These are phyloP conservation scores for Staphylotrichum tortipilum DNA, from an alignment of 495 filamentous ascomycete species.

Conservation along the genomic window DNA sequence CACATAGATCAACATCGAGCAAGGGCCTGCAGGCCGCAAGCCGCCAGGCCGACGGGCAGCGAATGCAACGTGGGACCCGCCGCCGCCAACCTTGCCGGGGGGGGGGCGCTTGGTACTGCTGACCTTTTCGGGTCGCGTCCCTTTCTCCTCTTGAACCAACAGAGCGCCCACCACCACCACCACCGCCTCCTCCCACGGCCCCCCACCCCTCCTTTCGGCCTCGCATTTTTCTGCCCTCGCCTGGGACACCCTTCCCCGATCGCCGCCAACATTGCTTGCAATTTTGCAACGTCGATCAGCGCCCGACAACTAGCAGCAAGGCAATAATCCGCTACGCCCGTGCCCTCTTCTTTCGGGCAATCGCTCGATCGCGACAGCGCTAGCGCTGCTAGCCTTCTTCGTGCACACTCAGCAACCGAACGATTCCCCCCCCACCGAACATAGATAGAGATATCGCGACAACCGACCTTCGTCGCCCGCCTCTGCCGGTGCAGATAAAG, in stretches of 20 bases:
- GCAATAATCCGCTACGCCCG: no score
- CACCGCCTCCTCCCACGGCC: no score
- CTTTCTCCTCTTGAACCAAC: constrained; percentile 2
- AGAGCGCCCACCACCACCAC: no score
- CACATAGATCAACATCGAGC: constrained; percentile 27
- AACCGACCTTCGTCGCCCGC: neutral
- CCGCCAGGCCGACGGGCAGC: no score
- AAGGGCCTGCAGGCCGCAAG: constrained; percentile 15
- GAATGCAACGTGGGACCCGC: constrained; percentile 23
- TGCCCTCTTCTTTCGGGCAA: neutral
- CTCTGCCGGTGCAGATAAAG: no score
- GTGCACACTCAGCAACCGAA: neutral
- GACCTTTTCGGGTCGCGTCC: constrained; percentile 17
- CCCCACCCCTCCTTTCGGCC: no score
- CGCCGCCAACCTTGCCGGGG: constrained; percentile 17
- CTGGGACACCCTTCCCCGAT: neutral
- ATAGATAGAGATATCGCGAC: no score
- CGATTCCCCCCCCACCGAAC: neutral
- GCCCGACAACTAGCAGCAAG: no score
- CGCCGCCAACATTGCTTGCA: neutral
- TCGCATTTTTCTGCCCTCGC: no score
- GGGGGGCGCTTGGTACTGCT: no score
- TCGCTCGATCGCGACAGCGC: neutral
- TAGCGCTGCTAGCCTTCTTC: neutral
- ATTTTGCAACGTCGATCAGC: neutral